Evolutionary conservation across 352 stramenopile genomes (phyloP), one percentile per base, ranked within the genome.

Genomic region (Stramenopiles sp.): DNA sequence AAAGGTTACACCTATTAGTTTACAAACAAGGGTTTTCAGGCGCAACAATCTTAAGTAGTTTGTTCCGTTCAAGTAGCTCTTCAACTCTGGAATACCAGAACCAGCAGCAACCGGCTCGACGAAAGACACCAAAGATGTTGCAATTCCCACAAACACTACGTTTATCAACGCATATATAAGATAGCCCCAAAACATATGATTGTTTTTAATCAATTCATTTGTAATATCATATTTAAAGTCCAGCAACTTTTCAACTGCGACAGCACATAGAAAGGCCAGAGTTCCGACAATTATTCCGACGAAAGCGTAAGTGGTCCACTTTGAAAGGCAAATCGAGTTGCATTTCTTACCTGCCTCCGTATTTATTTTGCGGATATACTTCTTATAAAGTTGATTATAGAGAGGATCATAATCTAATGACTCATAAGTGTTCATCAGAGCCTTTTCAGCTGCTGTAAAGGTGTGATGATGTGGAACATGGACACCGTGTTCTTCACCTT

Each of bases 51-150:
- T 89, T 39, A 95, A 94, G 30, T 98, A 90, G 88, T 98, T 96
- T 83, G 98, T 97, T 29, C 96, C 96, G 86, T 99, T 99, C 8
- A 99, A 87, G 29, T 94, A 98, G 33, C 93, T 94, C 84, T 99
- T 99, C 82, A 99, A 97, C 86, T 99, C 96, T 0, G 91, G 90
- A 84, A 99, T 98, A 67, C 95, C 95, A 1, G 94, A 98, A 7
- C 96, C 96, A 55, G 88, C 92, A 0, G 92, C 92, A 27, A 98
- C 91, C 0, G 95, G 96, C 85, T 98, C 96, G 7, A 97, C 83
- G 81, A 93, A 96, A 44, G 96, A 92, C 27, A 98, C 96, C 31
- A 94, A 88, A 76, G 91, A 91, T 31, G 89, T 90, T 0, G 93
- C 92, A 32, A 98, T 88, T 0, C 89, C 84, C 30, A 96, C 96